phyloP scores from a whole-genome alignment of 345 rosid species.

The Rhodamnia rubescens region DNA sequence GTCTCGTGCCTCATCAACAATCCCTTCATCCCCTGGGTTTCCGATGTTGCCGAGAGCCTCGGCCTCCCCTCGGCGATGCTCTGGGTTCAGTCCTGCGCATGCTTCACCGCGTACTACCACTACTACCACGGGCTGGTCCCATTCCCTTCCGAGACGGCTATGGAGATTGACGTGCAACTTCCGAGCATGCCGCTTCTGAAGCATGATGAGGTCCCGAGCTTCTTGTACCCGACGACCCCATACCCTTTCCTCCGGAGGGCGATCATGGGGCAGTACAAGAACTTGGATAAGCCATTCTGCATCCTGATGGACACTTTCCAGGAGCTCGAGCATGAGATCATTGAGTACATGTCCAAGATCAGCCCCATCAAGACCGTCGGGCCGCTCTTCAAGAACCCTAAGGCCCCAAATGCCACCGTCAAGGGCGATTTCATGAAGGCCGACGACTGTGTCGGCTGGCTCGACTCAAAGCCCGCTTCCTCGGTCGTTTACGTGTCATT shows the following conservation, averaged over 20 bases:
- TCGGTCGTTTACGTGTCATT: slow-evolving; percentile 78
- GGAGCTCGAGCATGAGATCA: slow-evolving; percentile 53
- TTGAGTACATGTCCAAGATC: slow-evolving; percentile 53
- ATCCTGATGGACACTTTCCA: slow-evolving; percentile 58
- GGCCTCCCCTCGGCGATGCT: slow-evolving; percentile 76
- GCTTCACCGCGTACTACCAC: slow-evolving; percentile 59
- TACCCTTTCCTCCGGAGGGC: slow-evolving; percentile 23
- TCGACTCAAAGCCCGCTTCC: slow-evolving; percentile 38
- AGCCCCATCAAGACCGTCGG: slow-evolving; percentile 38
- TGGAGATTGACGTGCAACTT: slow-evolving; percentile 48
- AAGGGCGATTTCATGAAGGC: slow-evolving; percentile 36
- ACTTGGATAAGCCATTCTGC: slow-evolving; percentile 53
- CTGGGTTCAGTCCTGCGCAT: slow-evolving; percentile 83
- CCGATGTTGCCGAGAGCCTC: slow-evolving; percentile 56
- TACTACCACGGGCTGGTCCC: slow-evolving; percentile 30
- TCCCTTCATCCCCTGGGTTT: slow-evolving; percentile 82
- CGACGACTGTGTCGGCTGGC: slow-evolving; percentile 67
- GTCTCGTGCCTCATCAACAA: slow-evolving; percentile 74
- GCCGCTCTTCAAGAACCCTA: slow-evolving; percentile 43
- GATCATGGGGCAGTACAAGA: slow-evolving; percentile 44
- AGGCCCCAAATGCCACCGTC: slow-evolving; percentile 15
- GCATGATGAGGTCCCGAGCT: slow-evolving; percentile 73
- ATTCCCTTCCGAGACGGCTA: slow-evolving; percentile 46
- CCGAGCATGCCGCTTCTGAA: slow-evolving; percentile 69
- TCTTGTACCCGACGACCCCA: slow-evolving; percentile 47